These are phyloP conservation scores for Kwoniella heveanensis DNA, from an alignment of 768 basidiomycete species.

Conservation along the genomic window DNA sequence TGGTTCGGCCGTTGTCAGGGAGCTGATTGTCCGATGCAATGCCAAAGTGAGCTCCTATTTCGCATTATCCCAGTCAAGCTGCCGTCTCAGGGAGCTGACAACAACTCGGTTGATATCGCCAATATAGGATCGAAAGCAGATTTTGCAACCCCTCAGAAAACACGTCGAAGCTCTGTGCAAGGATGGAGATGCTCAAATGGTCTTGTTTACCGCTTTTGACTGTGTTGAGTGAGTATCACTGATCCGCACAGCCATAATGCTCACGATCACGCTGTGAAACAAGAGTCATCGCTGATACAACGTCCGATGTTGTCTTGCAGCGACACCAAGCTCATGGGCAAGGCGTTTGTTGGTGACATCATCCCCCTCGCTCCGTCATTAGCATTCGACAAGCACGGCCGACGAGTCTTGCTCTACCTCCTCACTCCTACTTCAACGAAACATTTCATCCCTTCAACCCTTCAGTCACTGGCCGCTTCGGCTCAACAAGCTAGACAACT, in stretches of 20 bases:
- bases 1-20: conserved; percentile 80
- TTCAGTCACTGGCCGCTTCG: conserved; percentile 70
- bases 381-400: conserved; percentile 66
- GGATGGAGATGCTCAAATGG: conserved; percentile 86
- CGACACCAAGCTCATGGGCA: conserved; percentile 85
- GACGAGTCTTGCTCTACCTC: conserved; percentile 79
- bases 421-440: conserved; percentile 78
- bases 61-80: too few species aligned
- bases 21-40: conserved; percentile 77
- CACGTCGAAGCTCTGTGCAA: conserved; percentile 84
- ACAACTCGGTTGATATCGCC: too few species aligned
- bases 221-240: conserved; percentile 78
- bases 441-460: conserved; percentile 84
- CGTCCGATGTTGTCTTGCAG: conserved; percentile 60
- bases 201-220: conserved; percentile 86
- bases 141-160: conserved; percentile 83
- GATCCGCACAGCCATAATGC: too few species aligned
- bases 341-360: conserved; percentile 74
- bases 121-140: conserved; percentile 80
- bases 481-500: conserved; percentile 60
- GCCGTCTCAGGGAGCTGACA: too few species aligned
- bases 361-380: conserved; percentile 63
- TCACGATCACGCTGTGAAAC: neutral
- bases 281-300: too few species aligned
- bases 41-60: conserved; percentile 68